Percentiles rank a stretch among this genome's conserved stretches.
Evolutionary conservation across 2,329 filamentous ascomycete genomes (phyloP).

Genomic region (Gnomoniopsis sp.): DNA sequence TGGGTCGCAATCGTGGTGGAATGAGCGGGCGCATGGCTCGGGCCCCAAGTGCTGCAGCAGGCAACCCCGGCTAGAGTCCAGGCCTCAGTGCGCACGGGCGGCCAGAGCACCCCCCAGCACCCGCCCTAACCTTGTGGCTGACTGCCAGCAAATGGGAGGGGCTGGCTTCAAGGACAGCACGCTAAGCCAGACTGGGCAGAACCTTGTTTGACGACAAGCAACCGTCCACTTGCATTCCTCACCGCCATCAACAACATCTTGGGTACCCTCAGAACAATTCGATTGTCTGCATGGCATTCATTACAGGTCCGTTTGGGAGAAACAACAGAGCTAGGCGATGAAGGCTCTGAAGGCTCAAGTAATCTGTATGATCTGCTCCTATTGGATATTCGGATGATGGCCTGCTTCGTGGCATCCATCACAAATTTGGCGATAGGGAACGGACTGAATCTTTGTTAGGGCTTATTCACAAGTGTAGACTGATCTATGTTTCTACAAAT

Average conservation of each 20-base stretch:
- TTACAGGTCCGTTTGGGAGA: no score
- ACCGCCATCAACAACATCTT: neutral
- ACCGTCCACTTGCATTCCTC: neutral
- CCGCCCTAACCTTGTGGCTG: neutral
- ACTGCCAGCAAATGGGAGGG: neutral
- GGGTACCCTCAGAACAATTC: neutral
- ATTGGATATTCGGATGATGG: no score
- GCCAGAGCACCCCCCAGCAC: neutral
- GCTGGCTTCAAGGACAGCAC: neutral
- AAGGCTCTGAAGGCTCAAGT: no score
- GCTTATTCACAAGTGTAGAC: neutral
- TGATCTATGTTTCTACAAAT: neutral
- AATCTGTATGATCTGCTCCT: no score
- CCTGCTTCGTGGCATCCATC: no score
- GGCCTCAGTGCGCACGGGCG: no score
- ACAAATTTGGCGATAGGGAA: neutral
- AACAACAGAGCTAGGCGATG: no score
- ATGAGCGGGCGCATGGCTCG: no score
- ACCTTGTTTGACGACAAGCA: no score
- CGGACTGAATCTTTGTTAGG: neutral
- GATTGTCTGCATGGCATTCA: no score
- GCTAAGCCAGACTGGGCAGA: neutral
- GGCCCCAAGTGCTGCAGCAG: neutral
- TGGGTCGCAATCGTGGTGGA: neutral
- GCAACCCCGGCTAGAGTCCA: neutral